Base-by-base conservation (phyloP, 345 rosid genomes). In the Geranium rotundifolium region DNA sequence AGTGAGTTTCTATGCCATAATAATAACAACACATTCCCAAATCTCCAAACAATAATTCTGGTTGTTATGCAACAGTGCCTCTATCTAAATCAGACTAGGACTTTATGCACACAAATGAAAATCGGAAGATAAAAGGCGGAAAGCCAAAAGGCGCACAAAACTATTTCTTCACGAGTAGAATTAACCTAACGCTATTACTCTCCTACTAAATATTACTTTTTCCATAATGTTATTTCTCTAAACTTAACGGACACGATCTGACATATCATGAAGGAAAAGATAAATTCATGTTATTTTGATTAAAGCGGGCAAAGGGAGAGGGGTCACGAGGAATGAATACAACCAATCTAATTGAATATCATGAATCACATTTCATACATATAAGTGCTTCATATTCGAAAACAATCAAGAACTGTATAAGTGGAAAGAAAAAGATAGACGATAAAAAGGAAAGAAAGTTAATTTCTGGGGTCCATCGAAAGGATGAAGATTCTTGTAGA, bases 401-500 rank as follows among this genome's bases (percentile, higher is more conserved):
- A 46, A 46, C 52, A 46, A 46, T 37, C 46, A 37, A 37, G 12
- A 37, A 37, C 12, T 46, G 52, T 50, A 52, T n/a, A 19, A 31
- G 60, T 19, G 52, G n/a, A 30, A 34, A 64, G 29, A 31, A 29
- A 63, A 50, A 37, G 57, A 55, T 3, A n/a, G 20, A 18, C 17
- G 57, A 55, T 18, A 55, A 17, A 56, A 55, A 31, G 10, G 57
- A 56, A 54, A 54, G 29, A 27, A 52, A 61, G 56, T 18, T 63
- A 29, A 64, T 54, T 56, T 23, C 56, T 64, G 67, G 67, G 60
- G 46, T 31, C 46, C 60, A 64, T 55, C 34, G 50, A 64, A 64
- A 56, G 67, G 34, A 58, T 29, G 27, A 56, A 64, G 67, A 64
- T 64, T 64, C 67, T 64, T 37, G 46, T 57, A 64, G 30, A 64